Evolutionary conservation across 2,329 filamentous ascomycete species (phyloP).

Genomic region (Cladosporium sp.): DNA sequence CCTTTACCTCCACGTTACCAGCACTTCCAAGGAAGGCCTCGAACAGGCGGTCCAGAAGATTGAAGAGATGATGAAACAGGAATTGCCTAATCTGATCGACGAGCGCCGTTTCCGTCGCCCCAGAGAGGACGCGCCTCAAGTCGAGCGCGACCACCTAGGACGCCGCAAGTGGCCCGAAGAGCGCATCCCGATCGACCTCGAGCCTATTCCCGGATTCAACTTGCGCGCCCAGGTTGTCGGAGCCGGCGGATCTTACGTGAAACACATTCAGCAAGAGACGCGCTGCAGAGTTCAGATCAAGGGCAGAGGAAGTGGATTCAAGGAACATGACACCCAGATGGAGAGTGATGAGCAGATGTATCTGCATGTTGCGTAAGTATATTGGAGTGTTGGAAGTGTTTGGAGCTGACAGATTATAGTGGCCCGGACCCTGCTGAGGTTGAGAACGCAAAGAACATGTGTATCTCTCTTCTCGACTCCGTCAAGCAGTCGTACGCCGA

Average conservation of each 20-base stretch:
- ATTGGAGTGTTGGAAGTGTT: neutral
- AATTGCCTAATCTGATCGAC: slow-evolving; percentile 91
- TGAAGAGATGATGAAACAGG: slow-evolving; percentile 93
- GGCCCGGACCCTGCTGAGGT: slow-evolving; percentile 88
- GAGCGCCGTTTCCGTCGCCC: slow-evolving; percentile 86
- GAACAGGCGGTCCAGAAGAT: slow-evolving; percentile 86
- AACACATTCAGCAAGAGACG: slow-evolving; percentile 96
- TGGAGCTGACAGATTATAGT: slow-evolving; percentile 48
- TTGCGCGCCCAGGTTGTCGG: slow-evolving; percentile 94
- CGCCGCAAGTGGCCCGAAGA: slow-evolving; percentile 99
- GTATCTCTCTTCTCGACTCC: slow-evolving; percentile 81
- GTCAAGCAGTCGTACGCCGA: slow-evolving; percentile 86
- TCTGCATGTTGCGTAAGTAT: slow-evolving; percentile 83
- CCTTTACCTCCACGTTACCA: slow-evolving; percentile 92
- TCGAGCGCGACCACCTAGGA: slow-evolving; percentile 89
- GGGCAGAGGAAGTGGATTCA: slow-evolving; percentile 89
- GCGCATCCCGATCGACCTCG: slow-evolving; percentile 86
- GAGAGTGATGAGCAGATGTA: slow-evolving; percentile 98
- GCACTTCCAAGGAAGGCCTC: slow-evolving; percentile 86
- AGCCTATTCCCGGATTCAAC: slow-evolving; percentile 92
- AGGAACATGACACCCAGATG: slow-evolving; percentile 81
- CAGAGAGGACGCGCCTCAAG: slow-evolving; percentile 58
- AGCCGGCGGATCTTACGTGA: slow-evolving; percentile 91
- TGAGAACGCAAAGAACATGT: slow-evolving; percentile 81
- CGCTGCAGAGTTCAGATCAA: slow-evolving; percentile 98